phyloP scores from a whole-genome alignment of 2,329 filamentous ascomycete species.

The Fusarium virguliforme region DNA sequence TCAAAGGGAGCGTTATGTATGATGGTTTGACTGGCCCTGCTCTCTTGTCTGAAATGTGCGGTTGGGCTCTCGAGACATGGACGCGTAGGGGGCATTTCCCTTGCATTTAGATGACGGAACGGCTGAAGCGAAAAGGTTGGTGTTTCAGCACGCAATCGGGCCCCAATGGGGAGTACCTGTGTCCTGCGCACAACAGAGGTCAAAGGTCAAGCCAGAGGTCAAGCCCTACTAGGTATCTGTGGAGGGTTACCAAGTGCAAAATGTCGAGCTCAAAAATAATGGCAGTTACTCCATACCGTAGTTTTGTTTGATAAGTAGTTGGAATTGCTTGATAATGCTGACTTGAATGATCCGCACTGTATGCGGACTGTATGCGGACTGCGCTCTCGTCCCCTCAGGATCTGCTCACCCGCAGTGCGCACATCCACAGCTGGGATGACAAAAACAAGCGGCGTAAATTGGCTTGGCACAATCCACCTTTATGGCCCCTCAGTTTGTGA shows the following conservation, averaged over 20 bases:
- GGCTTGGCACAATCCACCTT: slow-evolving; percentile 9
- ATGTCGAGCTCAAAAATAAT: background rate
- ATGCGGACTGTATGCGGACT: background rate
- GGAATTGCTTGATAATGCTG: slow-evolving; percentile 18
- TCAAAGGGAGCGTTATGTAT: slow-evolving; percentile 2
- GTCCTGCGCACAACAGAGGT: background rate
- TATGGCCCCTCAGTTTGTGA: background rate
- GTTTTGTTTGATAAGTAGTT: background rate
- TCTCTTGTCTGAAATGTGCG: slow-evolving; percentile 5
- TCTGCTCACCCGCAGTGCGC: background rate
- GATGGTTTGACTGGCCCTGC: background rate
- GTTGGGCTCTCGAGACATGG: slow-evolving; percentile 1
- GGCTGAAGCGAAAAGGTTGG: background rate
- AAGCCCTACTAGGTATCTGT: background rate
- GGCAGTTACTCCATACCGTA: background rate
- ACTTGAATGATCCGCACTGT: slow-evolving; percentile 19
- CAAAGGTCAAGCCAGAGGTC: too few species aligned
- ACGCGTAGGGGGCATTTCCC: slow-evolving; percentile 14
- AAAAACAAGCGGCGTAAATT: background rate
- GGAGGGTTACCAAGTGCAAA: background rate
- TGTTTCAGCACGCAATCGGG: slow-evolving; percentile 9
- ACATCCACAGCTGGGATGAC: slow-evolving; percentile 6
- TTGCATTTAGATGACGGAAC: slow-evolving; percentile 4
- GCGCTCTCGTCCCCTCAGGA: background rate
- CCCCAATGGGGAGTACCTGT: background rate